Evolutionary conservation across 208 protist genomes (phyloP).

Genomic region (Trypanosoma congolense): DNA sequence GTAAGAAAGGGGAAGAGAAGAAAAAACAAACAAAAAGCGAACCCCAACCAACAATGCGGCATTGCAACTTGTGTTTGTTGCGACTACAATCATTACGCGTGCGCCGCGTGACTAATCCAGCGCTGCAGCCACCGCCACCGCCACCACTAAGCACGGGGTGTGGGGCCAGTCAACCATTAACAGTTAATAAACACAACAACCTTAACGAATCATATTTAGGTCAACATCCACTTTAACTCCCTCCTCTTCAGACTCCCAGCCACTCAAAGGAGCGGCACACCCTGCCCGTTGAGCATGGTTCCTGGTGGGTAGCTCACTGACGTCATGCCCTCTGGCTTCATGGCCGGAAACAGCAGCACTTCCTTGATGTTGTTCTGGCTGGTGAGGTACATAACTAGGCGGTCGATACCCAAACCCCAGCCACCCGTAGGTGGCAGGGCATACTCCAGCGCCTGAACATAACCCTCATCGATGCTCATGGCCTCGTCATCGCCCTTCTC

Average conservation of each 20-base stretch:
- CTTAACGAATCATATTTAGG: not conserved
- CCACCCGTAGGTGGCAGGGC: slow-evolving; percentile 99
- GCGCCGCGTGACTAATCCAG: too few relatives aligned
- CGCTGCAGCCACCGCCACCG: too few relatives aligned
- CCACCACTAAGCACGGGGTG: too few relatives aligned
- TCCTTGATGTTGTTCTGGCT: slow-evolving; percentile 99
- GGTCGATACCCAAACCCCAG: slow-evolving; percentile 99
- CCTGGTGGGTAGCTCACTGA: slow-evolving; percentile 46
- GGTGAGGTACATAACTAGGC: slow-evolving; percentile 99
- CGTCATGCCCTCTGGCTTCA: slow-evolving; percentile 80
- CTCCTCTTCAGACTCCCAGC: not conserved
- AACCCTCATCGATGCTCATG: slow-evolving; percentile 97
- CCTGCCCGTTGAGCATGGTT: slow-evolving; percentile 71
- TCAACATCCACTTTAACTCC: not conserved
- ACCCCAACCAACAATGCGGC: too few relatives aligned
- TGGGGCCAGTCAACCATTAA: too few relatives aligned
- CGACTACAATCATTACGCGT: too few relatives aligned
- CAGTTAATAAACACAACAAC: too few relatives aligned
- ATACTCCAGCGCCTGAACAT: slow-evolving; percentile 97
- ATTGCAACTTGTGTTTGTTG: too few relatives aligned
- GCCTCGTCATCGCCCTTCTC: slow-evolving; percentile 98
- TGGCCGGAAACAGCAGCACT: slow-evolving; percentile 91
- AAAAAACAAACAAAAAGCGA: too few relatives aligned
- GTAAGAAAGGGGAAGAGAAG: too few relatives aligned
- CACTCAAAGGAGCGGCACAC: slow-evolving; percentile 59